Evolutionary conservation across 768 basidiomycete genomes (phyloP).

Genomic region (Harrya chromipes): DNA sequence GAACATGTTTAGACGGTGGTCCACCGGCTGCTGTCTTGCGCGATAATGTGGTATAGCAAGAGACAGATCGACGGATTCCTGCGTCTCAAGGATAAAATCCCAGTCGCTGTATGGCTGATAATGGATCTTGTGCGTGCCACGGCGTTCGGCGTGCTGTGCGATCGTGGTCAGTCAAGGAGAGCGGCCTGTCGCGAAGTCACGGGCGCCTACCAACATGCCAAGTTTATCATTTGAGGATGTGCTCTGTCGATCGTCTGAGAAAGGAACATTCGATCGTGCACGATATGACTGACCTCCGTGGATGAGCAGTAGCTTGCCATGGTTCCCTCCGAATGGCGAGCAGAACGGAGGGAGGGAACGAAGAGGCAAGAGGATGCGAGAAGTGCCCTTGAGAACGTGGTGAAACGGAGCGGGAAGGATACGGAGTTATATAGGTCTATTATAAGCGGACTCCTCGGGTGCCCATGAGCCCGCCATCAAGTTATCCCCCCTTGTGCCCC

Average conservation of each 20-base stretch:
- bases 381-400: slow-evolving; percentile 7
- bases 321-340: slow-evolving; percentile 2
- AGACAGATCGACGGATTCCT: slow-evolving; percentile 56
- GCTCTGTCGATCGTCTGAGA: slow-evolving; percentile 23
- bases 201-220: slow-evolving; percentile 11
- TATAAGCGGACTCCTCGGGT: slow-evolving; percentile 9
- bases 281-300: slow-evolving; percentile 24
- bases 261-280: background rate
- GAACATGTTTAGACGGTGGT: slow-evolving; percentile 71
- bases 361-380: background rate
- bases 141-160: slow-evolving; percentile 29
- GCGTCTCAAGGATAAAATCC: slow-evolving; percentile 62
- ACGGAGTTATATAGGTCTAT: slow-evolving; percentile 14
- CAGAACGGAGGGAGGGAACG: background rate
- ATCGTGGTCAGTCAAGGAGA: slow-evolving; percentile 2
- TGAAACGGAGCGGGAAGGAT: background rate
- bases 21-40: slow-evolving; percentile 66
- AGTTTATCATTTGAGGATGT: slow-evolving; percentile 18
- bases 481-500: slow-evolving; percentile 23
- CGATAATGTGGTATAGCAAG: slow-evolving; percentile 78
- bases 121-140: slow-evolving; percentile 61
- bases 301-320: slow-evolving; percentile 29
- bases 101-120: slow-evolving; percentile 58
- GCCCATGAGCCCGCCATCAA: slow-evolving; percentile 1
- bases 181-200: background rate